phyloP scores from a whole-genome alignment of 2,329 filamentous ascomycete species.

The Sarocladiaceae sp. region DNA sequence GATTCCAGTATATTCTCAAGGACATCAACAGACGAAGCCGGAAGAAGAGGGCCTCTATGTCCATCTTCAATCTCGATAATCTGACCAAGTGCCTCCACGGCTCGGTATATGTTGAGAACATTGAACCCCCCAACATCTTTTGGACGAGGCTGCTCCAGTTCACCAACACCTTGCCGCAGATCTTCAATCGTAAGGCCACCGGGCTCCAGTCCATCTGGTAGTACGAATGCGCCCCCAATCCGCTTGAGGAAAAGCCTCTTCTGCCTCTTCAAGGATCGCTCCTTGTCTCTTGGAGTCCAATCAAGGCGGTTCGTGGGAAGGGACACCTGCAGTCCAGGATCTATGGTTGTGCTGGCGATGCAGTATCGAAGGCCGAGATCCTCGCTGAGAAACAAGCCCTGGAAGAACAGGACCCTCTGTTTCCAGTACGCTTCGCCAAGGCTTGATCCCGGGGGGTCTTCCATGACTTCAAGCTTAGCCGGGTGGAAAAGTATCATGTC shows the following conservation, averaged over 20 bases:
- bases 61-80: neutral
- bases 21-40: slow-evolving; percentile 20
- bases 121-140: neutral
- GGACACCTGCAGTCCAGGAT: slow-evolving; percentile 19
- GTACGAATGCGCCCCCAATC: slow-evolving; percentile 28
- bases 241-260: slow-evolving; percentile 23
- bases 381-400: slow-evolving; percentile 37
- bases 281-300: slow-evolving; percentile 21
- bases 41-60: slow-evolving; percentile 19
- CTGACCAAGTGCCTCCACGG: neutral
- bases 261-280: slow-evolving; percentile 22
- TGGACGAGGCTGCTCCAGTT: neutral
- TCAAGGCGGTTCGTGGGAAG: slow-evolving; percentile 23
- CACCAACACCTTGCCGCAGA: slow-evolving; percentile 18
- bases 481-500: slow-evolving; percentile 18
- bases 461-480: slow-evolving; percentile 16
- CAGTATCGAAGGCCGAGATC: slow-evolving; percentile 40
- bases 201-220: slow-evolving; percentile 26
- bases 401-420: slow-evolving; percentile 38
- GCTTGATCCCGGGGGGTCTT: slow-evolving; percentile 13
- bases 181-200: slow-evolving; percentile 18
- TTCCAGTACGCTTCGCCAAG: slow-evolving; percentile 26
- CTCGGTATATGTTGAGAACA: neutral
- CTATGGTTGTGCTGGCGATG: slow-evolving; percentile 23
- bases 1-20: slow-evolving; percentile 21